phyloP scores from a whole-genome alignment of 371 early-diverging fungal genomes.

The Entomophthora muscae region DNA sequence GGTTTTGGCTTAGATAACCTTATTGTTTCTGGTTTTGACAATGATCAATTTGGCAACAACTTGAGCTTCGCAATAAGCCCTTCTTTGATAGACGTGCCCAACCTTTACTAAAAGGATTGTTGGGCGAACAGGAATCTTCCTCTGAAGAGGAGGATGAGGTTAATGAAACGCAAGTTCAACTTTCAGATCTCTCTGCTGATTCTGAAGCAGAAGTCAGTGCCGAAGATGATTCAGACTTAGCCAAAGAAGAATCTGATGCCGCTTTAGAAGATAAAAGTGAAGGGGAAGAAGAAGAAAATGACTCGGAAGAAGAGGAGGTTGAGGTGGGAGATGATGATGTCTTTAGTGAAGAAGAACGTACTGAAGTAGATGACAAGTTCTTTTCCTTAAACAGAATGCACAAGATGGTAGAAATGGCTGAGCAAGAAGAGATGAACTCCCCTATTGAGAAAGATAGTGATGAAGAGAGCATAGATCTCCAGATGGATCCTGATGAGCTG shows the following conservation, averaged over 20 bases:
- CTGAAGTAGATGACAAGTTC: constrained; percentile 44
- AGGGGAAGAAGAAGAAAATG: constrained; percentile 16
- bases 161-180: constrained; percentile 11
- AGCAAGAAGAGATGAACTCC: constrained; percentile 15
- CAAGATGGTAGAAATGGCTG: constrained; percentile 18
- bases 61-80: constrained; percentile 65
- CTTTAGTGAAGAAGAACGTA: constrained; percentile 12
- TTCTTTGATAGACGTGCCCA: constrained; percentile 40
- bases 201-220: constrained; percentile 5
- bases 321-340: constrained; percentile 12
- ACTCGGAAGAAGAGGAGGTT: constrained; percentile 11
- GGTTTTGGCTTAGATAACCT: background rate
- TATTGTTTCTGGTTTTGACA: constrained; percentile 55
- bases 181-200: constrained; percentile 10
- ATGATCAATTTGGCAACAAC: constrained; percentile 89
- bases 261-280: constrained; percentile 14
- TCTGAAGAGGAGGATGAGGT: constrained; percentile 4
- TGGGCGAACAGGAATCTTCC: background rate
- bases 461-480: constrained; percentile 16
- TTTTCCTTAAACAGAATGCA: constrained; percentile 33
- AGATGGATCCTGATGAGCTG: constrained; percentile 17
- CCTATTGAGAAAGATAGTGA: constrained; percentile 15
- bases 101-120: constrained; percentile 23
- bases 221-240: background rate
- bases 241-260: constrained; percentile 11